Evolutionary conservation across 345 rosid species (phyloP), one percentile per base, ranked within the genome.

Genomic region (Citrus inodora): DNA sequence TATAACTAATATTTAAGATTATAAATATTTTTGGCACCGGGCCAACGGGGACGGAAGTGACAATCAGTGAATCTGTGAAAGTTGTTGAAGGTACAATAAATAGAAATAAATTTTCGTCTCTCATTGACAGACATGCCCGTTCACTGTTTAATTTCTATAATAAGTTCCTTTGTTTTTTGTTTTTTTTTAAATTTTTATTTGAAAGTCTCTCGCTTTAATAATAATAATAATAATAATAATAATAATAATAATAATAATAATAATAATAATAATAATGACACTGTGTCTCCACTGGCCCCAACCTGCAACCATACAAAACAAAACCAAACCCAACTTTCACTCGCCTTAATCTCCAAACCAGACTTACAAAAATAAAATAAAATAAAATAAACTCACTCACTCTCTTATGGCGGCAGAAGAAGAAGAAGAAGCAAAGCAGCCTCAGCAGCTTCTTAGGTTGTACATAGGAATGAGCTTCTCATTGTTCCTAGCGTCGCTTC

Each of bases 391-490:
- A 46, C 51, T 46, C 51, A 13, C 51, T 46, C 51, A 13, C 51
- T 46, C 51, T 46, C 53, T 55, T 37, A 76, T 73, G 79, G 87
- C 80, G 30, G 85, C 80, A 30, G 82, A 71, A 3, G 83, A 80
- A 51, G 74, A 32, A 32, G 33, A 77, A 14, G 87, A 79, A 11
- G n/a, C 79, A 40, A 83, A 85, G 84, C 85, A 79, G 76, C 81
- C 85, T 32, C 65, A 84, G 84, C 85, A 79, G 74, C 83, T 85
- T 32, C 67, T 92, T 0, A 81, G 85, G 22, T 86, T 94, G 11
- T 95, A 86, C 71, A 71, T 93, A 73, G 98, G 97, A 32, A 67
- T 95, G 33, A 92, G 92, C 84, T 94, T 94, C 87, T 85, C 90
- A 13, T 76, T 93, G 32, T 90, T 94, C 83, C 71, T 94, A 71